These are phyloP conservation scores for Lentinula sp. DNA, from an alignment of 768 basidiomycete species.

Conservation along the genomic window DNA sequence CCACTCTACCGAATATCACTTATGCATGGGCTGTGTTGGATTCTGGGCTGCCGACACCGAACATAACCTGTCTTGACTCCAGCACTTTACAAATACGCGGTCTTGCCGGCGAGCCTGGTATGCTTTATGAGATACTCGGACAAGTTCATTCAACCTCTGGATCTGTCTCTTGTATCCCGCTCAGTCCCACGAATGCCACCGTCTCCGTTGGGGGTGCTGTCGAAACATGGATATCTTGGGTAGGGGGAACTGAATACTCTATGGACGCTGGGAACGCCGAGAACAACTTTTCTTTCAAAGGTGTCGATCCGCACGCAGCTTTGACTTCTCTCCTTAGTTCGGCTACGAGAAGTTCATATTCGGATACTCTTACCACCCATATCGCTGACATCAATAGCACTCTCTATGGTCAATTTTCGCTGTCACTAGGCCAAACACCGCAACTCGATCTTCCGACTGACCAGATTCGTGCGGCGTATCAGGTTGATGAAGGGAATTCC, in stretches of 20 bases:
- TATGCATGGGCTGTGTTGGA: slow-evolving; percentile 45
- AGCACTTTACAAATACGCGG: slow-evolving; percentile 53
- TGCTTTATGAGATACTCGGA: slow-evolving; percentile 64
- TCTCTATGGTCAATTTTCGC: slow-evolving; percentile 40
- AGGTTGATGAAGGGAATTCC: slow-evolving; percentile 46
- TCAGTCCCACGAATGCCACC: slow-evolving; percentile 40
- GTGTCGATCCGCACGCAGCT: slow-evolving; percentile 49
- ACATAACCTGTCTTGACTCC: slow-evolving; percentile 53
- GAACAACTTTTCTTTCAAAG: slow-evolving; percentile 56
- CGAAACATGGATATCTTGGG: slow-evolving; percentile 66
- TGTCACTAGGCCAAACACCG: slow-evolving; percentile 55
- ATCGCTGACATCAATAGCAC: slow-evolving; percentile 41
- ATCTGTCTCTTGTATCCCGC: slow-evolving; percentile 16
- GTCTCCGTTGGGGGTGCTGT: slow-evolving; percentile 38
- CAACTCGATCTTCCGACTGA: slow-evolving; percentile 52
- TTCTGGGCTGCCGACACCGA: slow-evolving; percentile 45
- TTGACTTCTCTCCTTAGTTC: slow-evolving; percentile 33
- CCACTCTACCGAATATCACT: slow-evolving; percentile 11
- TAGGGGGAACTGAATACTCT: slow-evolving; percentile 67
- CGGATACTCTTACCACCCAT: slow-evolving; percentile 39
- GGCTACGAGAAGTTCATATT: slow-evolving; percentile 23
- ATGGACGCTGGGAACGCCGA: slow-evolving; percentile 54
- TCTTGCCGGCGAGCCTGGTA: slow-evolving; percentile 45
- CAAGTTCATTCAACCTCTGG: slow-evolving; percentile 33
- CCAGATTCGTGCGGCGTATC: slow-evolving; percentile 46